A percentile compares a stretch with the other conserved stretches of the same genome.
Evolutionary conservation across 192 early-diverging fungal genomes (phyloP).

Genomic region (Oehlia diaphana): DNA sequence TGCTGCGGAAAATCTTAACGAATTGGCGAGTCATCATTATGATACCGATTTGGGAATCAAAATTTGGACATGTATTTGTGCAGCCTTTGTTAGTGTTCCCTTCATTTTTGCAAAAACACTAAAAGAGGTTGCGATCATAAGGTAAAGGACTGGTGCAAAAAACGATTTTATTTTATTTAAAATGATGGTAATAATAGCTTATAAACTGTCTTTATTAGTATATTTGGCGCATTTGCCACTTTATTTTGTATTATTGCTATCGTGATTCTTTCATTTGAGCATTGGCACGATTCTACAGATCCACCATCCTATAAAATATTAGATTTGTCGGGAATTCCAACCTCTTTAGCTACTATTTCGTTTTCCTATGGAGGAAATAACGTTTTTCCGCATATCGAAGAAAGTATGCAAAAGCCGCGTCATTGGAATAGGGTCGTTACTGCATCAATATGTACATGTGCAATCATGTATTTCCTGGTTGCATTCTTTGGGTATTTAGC

Average conservation of each 20-base stretch:
- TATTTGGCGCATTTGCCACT: constrained; percentile 75
- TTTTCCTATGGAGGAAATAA: constrained; percentile 85
- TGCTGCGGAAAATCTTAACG: constrained; percentile 67
- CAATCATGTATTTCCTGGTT: constrained; percentile 65
- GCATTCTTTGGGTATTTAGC: constrained; percentile 72
- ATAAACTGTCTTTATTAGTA: constrained; percentile 48
- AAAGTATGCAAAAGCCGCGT: constrained; percentile 70
- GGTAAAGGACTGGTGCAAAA: background rate
- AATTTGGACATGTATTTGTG: constrained; percentile 66
- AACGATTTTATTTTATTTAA: background rate
- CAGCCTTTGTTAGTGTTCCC: constrained; percentile 63
- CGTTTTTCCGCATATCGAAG: constrained; percentile 83
- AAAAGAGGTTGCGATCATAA: constrained; percentile 66
- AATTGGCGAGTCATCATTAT: constrained; percentile 51
- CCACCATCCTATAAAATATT: constrained; percentile 53
- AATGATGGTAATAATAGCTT: no score
- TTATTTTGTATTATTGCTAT: constrained; percentile 72
- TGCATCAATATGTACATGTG: constrained; percentile 63
- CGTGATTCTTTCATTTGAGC: constrained; percentile 56
- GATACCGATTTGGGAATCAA: constrained; percentile 42
- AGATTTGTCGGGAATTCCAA: constrained; percentile 69
- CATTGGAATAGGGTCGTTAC: constrained; percentile 70
- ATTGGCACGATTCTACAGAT: constrained; percentile 35
- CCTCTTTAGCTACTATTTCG: constrained; percentile 74
- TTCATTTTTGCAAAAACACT: constrained; percentile 74